These are phyloP conservation scores for Mortierella sp. DNA, from an alignment of 371 early-diverging fungal species.

Conservation along the genomic window DNA sequence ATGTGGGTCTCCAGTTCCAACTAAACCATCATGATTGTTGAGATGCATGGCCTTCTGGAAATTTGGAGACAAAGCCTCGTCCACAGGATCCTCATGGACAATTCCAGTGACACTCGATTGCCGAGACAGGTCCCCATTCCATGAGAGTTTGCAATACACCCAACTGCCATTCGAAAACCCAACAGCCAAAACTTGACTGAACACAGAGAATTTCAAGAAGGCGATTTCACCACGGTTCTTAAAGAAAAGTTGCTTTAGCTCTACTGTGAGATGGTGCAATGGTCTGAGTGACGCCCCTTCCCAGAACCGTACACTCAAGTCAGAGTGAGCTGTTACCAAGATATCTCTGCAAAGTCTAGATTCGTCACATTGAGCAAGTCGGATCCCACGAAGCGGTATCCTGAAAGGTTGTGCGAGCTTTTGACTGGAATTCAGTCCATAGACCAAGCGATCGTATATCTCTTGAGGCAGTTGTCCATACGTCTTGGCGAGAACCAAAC, in stretches of 20 bases:
- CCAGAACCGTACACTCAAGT: conserved; percentile 64
- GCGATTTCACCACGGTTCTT: conserved; percentile 53
- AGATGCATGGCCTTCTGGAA: conserved; percentile 1
- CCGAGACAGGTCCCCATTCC: conserved; percentile 12
- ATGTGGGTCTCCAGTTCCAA: not conserved
- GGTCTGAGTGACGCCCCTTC: conserved; percentile 66
- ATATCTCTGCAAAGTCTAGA: conserved; percentile 64
- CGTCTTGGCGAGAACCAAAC: conserved; percentile 49
- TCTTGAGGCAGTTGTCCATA: conserved; percentile 33
- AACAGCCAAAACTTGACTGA: conserved; percentile 41
- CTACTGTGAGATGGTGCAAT: conserved; percentile 61
- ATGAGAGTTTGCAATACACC: conserved; percentile 29
- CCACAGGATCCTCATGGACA: conserved; percentile 7
- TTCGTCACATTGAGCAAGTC: conserved; percentile 58
- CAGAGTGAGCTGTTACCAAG: conserved; percentile 63
- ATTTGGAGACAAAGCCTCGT: conserved; percentile 11
- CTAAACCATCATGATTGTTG: not conserved
- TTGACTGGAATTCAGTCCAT: conserved; percentile 7
- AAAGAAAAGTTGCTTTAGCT: conserved; percentile 57
- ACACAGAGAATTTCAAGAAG: conserved; percentile 30
- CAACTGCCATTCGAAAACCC: conserved; percentile 59
- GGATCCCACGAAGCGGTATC: conserved; percentile 65
- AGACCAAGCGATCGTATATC: conserved; percentile 25
- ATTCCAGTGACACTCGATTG: conserved; percentile 16
- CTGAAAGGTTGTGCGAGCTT: conserved; percentile 11